Conservation (phyloP, 225 moss, liverwort and hornwort genomes). For the Thuidium tamariscinum region DNA sequence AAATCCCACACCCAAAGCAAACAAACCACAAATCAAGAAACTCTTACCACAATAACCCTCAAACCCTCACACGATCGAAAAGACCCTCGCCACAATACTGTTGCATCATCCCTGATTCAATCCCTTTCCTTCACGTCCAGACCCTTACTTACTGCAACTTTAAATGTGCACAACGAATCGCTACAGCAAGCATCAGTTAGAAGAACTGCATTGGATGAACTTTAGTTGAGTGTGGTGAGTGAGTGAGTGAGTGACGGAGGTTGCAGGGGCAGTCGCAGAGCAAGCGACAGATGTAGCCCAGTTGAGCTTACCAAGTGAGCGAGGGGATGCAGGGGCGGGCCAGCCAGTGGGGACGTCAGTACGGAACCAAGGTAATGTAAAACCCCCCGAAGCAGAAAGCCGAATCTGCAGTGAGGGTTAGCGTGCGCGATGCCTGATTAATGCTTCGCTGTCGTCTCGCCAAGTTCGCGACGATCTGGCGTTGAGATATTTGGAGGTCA, state of each 20-base stretch:
- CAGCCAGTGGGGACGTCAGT: background rate
- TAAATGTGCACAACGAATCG: background rate
- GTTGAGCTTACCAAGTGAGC: background rate
- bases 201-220: background rate
- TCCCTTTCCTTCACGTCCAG: background rate
- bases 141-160: slow-evolving; percentile 13
- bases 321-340: background rate
- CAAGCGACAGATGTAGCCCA: slow-evolving; percentile 1
- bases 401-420: background rate
- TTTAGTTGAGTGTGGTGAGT: background rate
- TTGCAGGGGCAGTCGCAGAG: background rate
- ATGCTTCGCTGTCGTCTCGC: background rate
- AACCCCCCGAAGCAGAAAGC: background rate
- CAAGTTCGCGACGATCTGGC: background rate
- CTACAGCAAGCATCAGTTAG: background rate
- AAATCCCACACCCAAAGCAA: background rate
- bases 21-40: background rate
- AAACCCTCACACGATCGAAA: background rate
- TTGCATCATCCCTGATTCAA: background rate
- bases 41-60: background rate
- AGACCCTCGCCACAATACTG: background rate
- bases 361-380: background rate
- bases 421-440: background rate
- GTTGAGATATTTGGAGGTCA: slow-evolving; percentile 1
- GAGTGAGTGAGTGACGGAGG: background rate